Percentiles rank a stretch among this genome's conserved stretches.
Evolutionary conservation across 495 filamentous ascomycete species (phyloP).

Genomic region (Aspergillus ellipticus): DNA sequence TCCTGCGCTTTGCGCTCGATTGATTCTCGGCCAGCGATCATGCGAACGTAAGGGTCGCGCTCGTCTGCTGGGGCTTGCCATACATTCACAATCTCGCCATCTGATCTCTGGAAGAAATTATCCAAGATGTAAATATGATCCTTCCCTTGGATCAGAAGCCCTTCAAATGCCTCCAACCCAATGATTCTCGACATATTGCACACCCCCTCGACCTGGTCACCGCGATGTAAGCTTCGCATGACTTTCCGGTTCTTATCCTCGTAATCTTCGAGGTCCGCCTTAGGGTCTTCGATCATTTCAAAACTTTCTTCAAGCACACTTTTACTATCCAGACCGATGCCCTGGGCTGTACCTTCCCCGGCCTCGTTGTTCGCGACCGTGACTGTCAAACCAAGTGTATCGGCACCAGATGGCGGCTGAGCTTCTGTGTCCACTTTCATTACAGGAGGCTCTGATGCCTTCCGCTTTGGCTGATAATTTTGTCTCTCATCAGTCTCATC

Average conservation of each 20-base stretch:
- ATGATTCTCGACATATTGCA: slow-evolving; percentile 94
- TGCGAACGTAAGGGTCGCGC: slow-evolving; percentile 89
- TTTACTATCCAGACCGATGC: slow-evolving; percentile 42
- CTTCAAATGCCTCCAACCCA: slow-evolving; percentile 87
- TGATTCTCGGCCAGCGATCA: slow-evolving; percentile 78
- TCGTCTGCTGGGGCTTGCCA: slow-evolving; percentile 91
- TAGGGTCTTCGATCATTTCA: slow-evolving; percentile 86
- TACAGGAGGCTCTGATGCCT: slow-evolving; percentile 46
- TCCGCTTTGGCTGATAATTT: slow-evolving; percentile 84
- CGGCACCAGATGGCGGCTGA: slow-evolving; percentile 27
- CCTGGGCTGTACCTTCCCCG: slow-evolving; percentile 23
- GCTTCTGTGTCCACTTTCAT: slow-evolving; percentile 37
- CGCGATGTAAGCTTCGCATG: slow-evolving; percentile 87
- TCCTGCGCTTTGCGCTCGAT: slow-evolving; percentile 58
- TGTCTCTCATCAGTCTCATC: slow-evolving; percentile 64
- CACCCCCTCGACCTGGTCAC: slow-evolving; percentile 88
- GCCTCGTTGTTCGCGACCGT: slow-evolving; percentile 24
- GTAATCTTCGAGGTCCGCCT: slow-evolving; percentile 77
- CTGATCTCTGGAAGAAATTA: slow-evolving; percentile 86
- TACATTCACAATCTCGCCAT: slow-evolving; percentile 94
- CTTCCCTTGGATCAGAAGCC: slow-evolving; percentile 90
- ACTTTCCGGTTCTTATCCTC: slow-evolving; percentile 98
- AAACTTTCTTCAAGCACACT: slow-evolving; percentile 75
- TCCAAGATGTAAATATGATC: slow-evolving; percentile 90
- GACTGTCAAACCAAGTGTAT: slow-evolving; percentile 37